Percentiles rank a stretch among this genome's conserved stretches.
These are phyloP conservation scores for Suillus subalutaceus DNA, from an alignment of 768 basidiomycete species.

Conservation along the genomic window DNA sequence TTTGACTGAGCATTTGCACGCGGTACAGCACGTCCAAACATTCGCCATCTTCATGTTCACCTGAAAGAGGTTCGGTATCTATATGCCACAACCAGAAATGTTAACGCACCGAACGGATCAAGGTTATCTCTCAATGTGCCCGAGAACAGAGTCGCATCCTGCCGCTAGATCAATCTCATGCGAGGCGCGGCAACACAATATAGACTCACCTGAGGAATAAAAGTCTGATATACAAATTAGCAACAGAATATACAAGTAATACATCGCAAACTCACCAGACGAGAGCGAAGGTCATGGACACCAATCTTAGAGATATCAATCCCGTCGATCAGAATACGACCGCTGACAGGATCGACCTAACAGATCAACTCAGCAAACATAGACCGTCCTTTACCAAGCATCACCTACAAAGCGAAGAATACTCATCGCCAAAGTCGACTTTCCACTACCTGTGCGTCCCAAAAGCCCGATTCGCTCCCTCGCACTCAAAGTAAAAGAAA, in stretches of 20 bases:
- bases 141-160: slow-evolving; percentile 77
- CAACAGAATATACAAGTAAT: slow-evolving; percentile 9
- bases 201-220: slow-evolving; percentile 59
- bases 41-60: slow-evolving; percentile 77
- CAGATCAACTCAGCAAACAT: neutral
- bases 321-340: slow-evolving; percentile 82
- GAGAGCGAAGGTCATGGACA: slow-evolving; percentile 78
- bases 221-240: slow-evolving; percentile 50
- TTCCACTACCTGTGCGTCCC: slow-evolving; percentile 83
- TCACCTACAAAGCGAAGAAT: slow-evolving; percentile 76
- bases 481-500: slow-evolving; percentile 73
- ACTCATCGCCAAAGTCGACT: slow-evolving; percentile 86
- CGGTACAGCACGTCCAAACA: slow-evolving; percentile 80
- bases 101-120: slow-evolving; percentile 62
- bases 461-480: slow-evolving; percentile 79
- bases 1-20: slow-evolving; percentile 73
- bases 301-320: slow-evolving; percentile 88
- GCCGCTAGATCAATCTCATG: slow-evolving; percentile 7
- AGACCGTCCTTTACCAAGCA: neutral
- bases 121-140: slow-evolving; percentile 77
- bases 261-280: slow-evolving; percentile 51
- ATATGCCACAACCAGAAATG: neutral
- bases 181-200: neutral
- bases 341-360: slow-evolving; percentile 73
- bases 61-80: slow-evolving; percentile 33